These are phyloP conservation scores for Quercus ilex DNA, from an alignment of 306 rosid species.

Conservation along the genomic window DNA sequence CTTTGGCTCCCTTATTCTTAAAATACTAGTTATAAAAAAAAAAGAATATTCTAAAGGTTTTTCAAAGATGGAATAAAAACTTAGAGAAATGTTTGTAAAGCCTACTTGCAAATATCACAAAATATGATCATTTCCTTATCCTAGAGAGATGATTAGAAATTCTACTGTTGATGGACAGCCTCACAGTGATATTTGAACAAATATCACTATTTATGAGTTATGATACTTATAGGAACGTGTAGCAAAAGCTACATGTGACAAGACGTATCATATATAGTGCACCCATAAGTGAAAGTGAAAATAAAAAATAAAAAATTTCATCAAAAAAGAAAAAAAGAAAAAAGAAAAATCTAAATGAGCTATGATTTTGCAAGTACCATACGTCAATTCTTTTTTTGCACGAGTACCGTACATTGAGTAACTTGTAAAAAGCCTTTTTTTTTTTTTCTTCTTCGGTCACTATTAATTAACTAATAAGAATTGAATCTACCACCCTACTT, in stretches of 20 bases:
- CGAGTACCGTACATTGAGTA: too few species aligned
- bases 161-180: neutral
- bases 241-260: neutral
- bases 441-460: too few species aligned
- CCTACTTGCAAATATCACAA: too few species aligned
- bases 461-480: too few species aligned
- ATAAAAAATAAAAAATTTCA: neutral
- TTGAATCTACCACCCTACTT: too few species aligned
- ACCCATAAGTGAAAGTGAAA: neutral
- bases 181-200: neutral
- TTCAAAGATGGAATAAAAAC: neutral
- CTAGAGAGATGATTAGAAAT: neutral
- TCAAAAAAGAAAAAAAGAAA: too few species aligned
- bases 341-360: neutral
- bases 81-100: neutral
- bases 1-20: too few species aligned
- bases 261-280: neutral
- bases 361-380: too few species aligned
- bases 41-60: neutral
- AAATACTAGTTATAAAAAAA: too few species aligned
- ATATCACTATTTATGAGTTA: too few species aligned
- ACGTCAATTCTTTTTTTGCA: too few species aligned
- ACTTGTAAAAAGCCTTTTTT: neutral
- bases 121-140: too few species aligned
- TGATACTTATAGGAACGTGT: neutral